Evolutionary conservation across 2,329 filamentous ascomycete genomes (phyloP), one percentile per base, ranked within the genome.

Genomic region (Lomentospora prolificans): DNA sequence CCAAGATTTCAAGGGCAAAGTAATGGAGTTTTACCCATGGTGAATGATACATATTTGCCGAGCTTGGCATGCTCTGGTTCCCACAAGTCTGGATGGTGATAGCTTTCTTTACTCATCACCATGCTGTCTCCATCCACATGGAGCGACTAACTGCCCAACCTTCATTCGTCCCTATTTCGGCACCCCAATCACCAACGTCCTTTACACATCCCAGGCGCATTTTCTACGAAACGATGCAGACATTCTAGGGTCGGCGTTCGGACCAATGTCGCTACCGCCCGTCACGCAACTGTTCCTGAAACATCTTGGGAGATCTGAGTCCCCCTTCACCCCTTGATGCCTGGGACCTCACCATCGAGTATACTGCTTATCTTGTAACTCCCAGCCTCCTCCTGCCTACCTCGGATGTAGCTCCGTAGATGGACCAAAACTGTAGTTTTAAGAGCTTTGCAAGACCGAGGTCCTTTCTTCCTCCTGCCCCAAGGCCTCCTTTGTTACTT

Each of bases 161-260:
- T n/a, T n/a, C n/a, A n/a, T n/a, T n/a, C n/a, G n/a, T n/a, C n/a
- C n/a, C n/a, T n/a, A n/a, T n/a, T n/a, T n/a, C n/a, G n/a, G 22
- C 44, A n/a, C 17, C 24, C 44, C 44, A 25, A 48, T 48, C 44
- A 22, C 22, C 44, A 9, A 10, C 24, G 22, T 10, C 22, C 17
- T 48, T 10, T 48, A n/a, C 5, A 19, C 19, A 12, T 6, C 41
- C 41, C 41, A 19, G 19, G 19, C n/a, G 28, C 51, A 10, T 39
- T 33, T 8, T 24, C 24, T 53, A n/a, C 27, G 19, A 44, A 25
- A 27, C 19, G n/a, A 50, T 17, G 19, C 5, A 17, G n/a, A 22
- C 24, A n/a, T 19, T 3, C 33, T 28, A n/a, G 22, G 22, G n/a
- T 53, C 51, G 51, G 52, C 33, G 52, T 44, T 46, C 52, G 52